A percentile compares a stretch with the other conserved stretches of the same genome.
Conservation (phyloP, 2,329 filamentous ascomycete genomes). For the Diaporthe humulicola region DNA sequence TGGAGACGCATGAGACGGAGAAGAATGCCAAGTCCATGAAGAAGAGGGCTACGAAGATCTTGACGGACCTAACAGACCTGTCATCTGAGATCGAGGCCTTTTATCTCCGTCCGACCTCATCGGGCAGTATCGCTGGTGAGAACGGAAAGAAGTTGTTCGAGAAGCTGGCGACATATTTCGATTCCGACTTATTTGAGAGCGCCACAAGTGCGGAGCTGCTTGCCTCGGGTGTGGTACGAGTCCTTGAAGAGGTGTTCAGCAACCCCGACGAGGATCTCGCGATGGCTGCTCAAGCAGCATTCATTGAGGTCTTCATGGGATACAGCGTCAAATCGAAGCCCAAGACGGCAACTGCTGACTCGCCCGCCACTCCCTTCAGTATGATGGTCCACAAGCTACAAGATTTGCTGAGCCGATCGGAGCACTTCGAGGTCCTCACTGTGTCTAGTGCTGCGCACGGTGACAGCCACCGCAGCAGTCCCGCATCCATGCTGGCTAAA, state of each 20-base stretch:
- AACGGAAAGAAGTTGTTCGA: constrained; percentile 78
- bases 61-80: constrained; percentile 79
- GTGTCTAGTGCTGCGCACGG: constrained; percentile 78
- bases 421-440: constrained; percentile 98
- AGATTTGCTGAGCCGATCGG: constrained; percentile 93
- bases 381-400: constrained; percentile 94
- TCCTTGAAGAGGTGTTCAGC: constrained; percentile 85
- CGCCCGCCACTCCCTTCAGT: constrained; percentile 87
- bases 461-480: constrained; percentile 84
- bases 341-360: constrained; percentile 74
- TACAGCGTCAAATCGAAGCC: constrained; percentile 74
- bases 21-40: constrained; percentile 80
- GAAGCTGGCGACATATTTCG: constrained; percentile 85
- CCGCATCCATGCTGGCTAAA: constrained; percentile 95
- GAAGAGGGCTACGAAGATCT: constrained; percentile 81
- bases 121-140: constrained; percentile 56
- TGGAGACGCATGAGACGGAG: constrained; percentile 85
- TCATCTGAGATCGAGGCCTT: constrained; percentile 79
- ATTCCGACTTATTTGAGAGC: constrained; percentile 88
- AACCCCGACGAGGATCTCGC: constrained; percentile 73
- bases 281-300: constrained; percentile 81
- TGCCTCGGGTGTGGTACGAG: constrained; percentile 88
- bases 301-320: constrained; percentile 94
- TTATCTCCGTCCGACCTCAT: constrained; percentile 70
- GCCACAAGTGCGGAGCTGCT: constrained; percentile 96